Base-by-base conservation (phyloP, 805 yeast genomes). In the Kodamaea laetipori region DNA sequence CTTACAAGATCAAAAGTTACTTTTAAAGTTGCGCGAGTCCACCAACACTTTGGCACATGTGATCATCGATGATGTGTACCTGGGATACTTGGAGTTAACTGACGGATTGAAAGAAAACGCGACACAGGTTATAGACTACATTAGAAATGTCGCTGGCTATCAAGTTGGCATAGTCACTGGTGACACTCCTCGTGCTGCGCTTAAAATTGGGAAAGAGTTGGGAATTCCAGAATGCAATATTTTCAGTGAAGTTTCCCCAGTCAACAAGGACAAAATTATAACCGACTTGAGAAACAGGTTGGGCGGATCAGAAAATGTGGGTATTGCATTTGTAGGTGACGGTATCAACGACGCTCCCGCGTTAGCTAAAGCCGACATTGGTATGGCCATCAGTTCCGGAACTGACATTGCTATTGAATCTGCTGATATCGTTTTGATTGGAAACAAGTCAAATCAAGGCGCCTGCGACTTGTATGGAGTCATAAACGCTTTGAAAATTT, bases 341-440 rank as follows among this genome's bases (percentile, higher is more conserved):
- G 99, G 99, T 47, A 87, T 94, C 52, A 94, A 94, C 63, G 99
- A 94, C 61, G 95, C 98, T 0, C 97, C 99, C 0, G 98, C 98
- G 0, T 74, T 94, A 43, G 95, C 88, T 1, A 77, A 84, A 44
- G 86, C 97, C 1, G 88, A 90, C 52, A 66, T 94, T 13, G 99
- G 99, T 17, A 81, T 95, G 55, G 94, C 98, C 8, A 80, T 95
- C 45, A 84, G 95, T 7, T 79, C 95, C 0, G 97, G 98, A 4
- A 87, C 98, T 0, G 98, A 94, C 56, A 87, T 94, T 53, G 98
- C 99, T 1, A 85, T 94, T 52, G 97, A 90, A 52, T 87, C 96
- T n/a, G 97, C 99, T 0, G 96, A 90, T 62, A 78, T 94, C 28
- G 96, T 94, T 13, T 69, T 94, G 11, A 62, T 87, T 58, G 76